Conservation (phyloP, 1,139 yeast genomes). For the Hyphopichia pseudoburtonii region DNA sequence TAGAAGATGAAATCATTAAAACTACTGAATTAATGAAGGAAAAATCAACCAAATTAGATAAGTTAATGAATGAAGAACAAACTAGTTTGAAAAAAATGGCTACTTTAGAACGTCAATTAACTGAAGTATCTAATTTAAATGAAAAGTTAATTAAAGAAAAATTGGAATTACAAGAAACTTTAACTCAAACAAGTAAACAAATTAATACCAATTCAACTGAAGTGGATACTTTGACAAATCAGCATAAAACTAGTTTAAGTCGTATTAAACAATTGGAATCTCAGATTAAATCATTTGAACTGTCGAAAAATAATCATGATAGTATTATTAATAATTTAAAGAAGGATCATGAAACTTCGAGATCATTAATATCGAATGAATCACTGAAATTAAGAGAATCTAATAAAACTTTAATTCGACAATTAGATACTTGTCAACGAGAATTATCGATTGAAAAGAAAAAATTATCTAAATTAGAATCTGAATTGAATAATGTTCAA, state of each 20-base stretch:
- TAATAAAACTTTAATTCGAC: slow-evolving; percentile 6
- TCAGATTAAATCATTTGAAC: slow-evolving; percentile 3
- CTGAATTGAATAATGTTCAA: slow-evolving; percentile 30
- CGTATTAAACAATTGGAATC: slow-evolving; percentile 9
- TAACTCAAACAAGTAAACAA: slow-evolving; percentile 10
- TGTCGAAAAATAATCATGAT: slow-evolving; percentile 17
- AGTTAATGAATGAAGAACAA: slow-evolving; percentile 24
- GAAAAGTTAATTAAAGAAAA: slow-evolving; percentile 17
- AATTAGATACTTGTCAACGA: slow-evolving; percentile 33
- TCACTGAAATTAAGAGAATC: slow-evolving; percentile 12
- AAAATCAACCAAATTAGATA: slow-evolving; percentile 24
- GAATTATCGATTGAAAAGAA: slow-evolving; percentile 31
- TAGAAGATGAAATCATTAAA: slow-evolving; percentile 42
- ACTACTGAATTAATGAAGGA: slow-evolving; percentile 27
- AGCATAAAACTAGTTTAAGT: slow-evolving; percentile 14
- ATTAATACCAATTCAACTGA: slow-evolving; percentile 9
- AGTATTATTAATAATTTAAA: slow-evolving; percentile 16
- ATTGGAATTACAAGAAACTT: slow-evolving; percentile 13
- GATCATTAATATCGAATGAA: slow-evolving; percentile 10
- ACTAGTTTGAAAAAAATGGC: slow-evolving; percentile 2
- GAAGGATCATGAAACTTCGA: slow-evolving; percentile 16
- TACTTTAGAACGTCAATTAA: slow-evolving; percentile 8
- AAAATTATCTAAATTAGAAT: slow-evolving; percentile 37
- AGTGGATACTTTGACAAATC: slow-evolving; percentile 14
- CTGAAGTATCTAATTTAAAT: slow-evolving; percentile 16